Conservation (phyloP, 352 stramenopile species). For the Phytophthora ohioensis region DNA sequence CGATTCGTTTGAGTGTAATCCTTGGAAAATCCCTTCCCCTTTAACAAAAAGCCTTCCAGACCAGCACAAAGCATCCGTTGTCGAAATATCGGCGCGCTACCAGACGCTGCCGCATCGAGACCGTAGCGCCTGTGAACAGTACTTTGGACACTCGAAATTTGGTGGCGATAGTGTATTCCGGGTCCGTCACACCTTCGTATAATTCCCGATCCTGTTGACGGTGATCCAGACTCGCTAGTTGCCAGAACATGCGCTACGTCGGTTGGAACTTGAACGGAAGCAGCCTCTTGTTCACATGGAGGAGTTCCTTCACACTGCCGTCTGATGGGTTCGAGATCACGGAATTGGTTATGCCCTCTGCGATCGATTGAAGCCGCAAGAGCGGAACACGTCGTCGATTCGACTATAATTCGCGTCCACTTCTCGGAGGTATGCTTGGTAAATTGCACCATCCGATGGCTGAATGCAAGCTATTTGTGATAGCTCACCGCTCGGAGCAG, state of each 20-base stretch:
- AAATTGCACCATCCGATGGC: neutral
- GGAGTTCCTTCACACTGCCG: neutral
- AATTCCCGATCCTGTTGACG: neutral
- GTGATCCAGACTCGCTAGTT: neutral
- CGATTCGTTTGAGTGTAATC: slow-evolving; percentile 2
- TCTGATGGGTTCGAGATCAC: neutral
- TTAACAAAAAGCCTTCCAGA: slow-evolving; percentile 1
- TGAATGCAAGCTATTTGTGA: neutral
- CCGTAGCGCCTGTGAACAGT: neutral
- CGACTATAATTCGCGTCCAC: slow-evolving; percentile 19
- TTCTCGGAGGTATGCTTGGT: slow-evolving; percentile 4
- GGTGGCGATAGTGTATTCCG: neutral
- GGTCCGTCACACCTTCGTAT: neutral
- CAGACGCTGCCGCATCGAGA: neutral
- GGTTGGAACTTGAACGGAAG: slow-evolving; percentile 1
- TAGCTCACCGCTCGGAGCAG: neutral
- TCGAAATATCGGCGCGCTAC: slow-evolving; percentile 1
- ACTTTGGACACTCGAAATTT: slow-evolving; percentile 3
- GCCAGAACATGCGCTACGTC: neutral
- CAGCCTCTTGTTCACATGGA: slow-evolving; percentile 3
- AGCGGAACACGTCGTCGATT: slow-evolving; percentile 17
- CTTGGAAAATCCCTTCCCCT: neutral
- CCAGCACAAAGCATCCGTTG: neutral
- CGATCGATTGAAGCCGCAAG: slow-evolving; percentile 5
- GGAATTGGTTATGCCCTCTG: neutral